Evolutionary conservation across 345 rosid species (phyloP).

Genomic region (Gossypium stocksii): DNA sequence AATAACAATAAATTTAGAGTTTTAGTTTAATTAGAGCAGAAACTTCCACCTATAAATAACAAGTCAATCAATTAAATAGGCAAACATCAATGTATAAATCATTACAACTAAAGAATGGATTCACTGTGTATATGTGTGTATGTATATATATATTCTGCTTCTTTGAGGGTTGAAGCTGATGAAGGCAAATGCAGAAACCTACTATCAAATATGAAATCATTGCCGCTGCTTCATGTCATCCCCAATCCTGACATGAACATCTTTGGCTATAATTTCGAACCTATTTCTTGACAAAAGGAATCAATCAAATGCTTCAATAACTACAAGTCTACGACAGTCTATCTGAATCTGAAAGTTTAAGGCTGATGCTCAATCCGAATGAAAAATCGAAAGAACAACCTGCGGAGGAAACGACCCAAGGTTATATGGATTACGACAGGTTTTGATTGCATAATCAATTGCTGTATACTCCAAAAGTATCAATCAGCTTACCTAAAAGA

Average conservation of each 20-base stretch:
- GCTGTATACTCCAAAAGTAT: neutral
- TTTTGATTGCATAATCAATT: neutral
- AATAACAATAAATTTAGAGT: too few relatives aligned
- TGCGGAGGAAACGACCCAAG: constrained; percentile 16
- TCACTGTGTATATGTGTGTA: neutral
- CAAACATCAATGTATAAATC: neutral
- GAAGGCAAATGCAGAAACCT: neutral
- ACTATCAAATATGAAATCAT: neutral
- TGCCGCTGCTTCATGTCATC: neutral
- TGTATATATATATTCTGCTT: neutral
- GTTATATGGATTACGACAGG: constrained; percentile 1
- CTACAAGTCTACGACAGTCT: neutral
- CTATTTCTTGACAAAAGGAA: neutral
- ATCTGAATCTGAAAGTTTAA: neutral
- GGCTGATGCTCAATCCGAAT: constrained; percentile 11
- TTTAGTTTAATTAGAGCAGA: neutral
- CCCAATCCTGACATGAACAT: neutral
- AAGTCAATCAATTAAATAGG: neutral
- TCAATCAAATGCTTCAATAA: neutral
- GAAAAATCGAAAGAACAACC: constrained; percentile 17
- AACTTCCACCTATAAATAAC: neutral
- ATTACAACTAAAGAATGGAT: neutral
- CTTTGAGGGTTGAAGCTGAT: neutral
- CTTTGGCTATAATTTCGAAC: neutral
- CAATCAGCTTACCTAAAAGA: constrained; percentile 13